phyloP scores from a whole-genome alignment of 345 rosid genomes.

The Pistacia atlantica region DNA sequence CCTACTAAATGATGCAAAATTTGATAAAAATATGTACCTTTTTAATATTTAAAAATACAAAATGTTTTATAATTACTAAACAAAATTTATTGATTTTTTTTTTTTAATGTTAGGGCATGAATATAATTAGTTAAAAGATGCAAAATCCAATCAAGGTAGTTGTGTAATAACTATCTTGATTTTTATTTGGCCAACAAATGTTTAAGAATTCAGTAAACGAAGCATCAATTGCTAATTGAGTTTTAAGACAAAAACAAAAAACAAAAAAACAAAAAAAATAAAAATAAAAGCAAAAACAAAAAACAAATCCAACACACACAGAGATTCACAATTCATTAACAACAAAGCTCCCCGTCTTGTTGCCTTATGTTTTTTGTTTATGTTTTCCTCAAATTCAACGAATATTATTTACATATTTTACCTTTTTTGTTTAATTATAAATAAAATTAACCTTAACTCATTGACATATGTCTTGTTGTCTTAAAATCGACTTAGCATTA shows the following conservation, averaged over 20 bases:
- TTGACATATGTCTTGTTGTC: slow-evolving; percentile 14
- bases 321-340: background rate
- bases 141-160: too few species aligned
- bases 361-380: background rate
- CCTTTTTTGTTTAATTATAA: background rate
- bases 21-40: too few species aligned
- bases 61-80: too few species aligned
- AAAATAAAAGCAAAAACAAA: background rate
- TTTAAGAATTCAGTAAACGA: too few species aligned
- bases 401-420: background rate
- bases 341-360: background rate
- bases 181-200: too few species aligned
- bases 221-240: too few species aligned
- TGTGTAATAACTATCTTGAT: too few species aligned
- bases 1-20: too few species aligned
- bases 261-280: background rate
- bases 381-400: background rate
- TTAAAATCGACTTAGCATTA: background rate
- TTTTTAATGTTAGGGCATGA: too few species aligned
- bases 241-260: background rate
- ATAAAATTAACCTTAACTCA: background rate
- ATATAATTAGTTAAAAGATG: too few species aligned
- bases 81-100: too few species aligned
- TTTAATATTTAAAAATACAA: too few species aligned
- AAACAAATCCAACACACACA: background rate